Conservation (phyloP, 164 flowering plant genomes). For the Stephania cephalantha region DNA sequence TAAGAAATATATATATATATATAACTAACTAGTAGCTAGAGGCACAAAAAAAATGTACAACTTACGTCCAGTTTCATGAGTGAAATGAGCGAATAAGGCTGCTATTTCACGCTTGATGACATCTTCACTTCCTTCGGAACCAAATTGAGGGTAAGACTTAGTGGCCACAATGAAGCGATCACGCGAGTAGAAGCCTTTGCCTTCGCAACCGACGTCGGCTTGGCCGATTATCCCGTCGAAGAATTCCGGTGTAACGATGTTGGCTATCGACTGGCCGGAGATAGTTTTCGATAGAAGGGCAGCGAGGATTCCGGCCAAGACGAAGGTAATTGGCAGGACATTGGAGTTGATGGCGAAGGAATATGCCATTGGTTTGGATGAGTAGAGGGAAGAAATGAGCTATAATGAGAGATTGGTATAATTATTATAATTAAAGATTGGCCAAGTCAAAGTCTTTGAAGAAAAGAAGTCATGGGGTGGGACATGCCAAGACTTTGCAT, state of each 20-base stretch:
- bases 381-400: too few species aligned
- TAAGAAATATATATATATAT: too few species aligned
- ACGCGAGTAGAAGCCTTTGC: constrained; percentile 29
- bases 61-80: constrained; percentile 40
- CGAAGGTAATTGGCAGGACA: too few species aligned
- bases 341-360: too few species aligned
- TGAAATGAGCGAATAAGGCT: constrained; percentile 36
- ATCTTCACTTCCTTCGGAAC: constrained; percentile 23
- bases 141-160: constrained; percentile 24
- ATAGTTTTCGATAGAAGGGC: too few species aligned
- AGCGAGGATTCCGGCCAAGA: too few species aligned
- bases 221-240: constrained; percentile 31
- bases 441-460: too few species aligned
- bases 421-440: too few species aligned
- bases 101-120: constrained; percentile 39
- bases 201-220: constrained; percentile 24
- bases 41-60: not conserved
- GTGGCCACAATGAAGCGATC: constrained; percentile 24
- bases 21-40: not conserved
- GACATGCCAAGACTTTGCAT: too few species aligned
- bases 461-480: too few species aligned
- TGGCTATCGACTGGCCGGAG: not conserved
- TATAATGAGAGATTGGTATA: too few species aligned
- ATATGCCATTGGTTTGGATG: too few species aligned
- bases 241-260: constrained; percentile 31